Conservation (phyloP, 495 filamentous ascomycete genomes). For the Aspergillus bridgeri region DNA sequence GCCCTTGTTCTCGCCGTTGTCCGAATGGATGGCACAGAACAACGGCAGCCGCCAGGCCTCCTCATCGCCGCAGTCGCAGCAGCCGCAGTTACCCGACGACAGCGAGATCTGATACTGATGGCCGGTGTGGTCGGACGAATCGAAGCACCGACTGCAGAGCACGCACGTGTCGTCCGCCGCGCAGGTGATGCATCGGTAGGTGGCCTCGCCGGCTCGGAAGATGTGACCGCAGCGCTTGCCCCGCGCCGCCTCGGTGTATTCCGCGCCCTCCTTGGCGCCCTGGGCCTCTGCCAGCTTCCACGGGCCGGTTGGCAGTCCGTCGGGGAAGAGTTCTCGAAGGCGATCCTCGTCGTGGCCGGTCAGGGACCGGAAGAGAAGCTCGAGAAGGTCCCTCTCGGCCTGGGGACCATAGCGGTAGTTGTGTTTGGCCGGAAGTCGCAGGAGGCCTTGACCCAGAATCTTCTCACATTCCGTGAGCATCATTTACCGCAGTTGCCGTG, state of each 20-base stretch:
- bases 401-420: slow-evolving; percentile 67
- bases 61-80: slow-evolving; percentile 93
- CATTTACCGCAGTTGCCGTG: slow-evolving; percentile 22
- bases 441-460: slow-evolving; percentile 71
- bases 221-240: slow-evolving; percentile 98
- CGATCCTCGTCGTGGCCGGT: slow-evolving; percentile 68
- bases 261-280: slow-evolving; percentile 87
- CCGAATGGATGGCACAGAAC: slow-evolving; percentile 89
- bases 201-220: slow-evolving; percentile 86
- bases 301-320: slow-evolving; percentile 57
- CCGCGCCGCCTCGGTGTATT: slow-evolving; percentile 88
- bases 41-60: slow-evolving; percentile 89
- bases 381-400: slow-evolving; percentile 65
- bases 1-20: slow-evolving; percentile 52
- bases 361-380: slow-evolving; percentile 81
- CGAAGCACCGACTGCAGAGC: slow-evolving; percentile 87
- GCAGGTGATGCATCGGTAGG: slow-evolving; percentile 91
- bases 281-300: slow-evolving; percentile 83
- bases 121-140: slow-evolving; percentile 89
- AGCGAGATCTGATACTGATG: slow-evolving; percentile 85
- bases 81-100: slow-evolving; percentile 86
- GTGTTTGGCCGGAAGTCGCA: slow-evolving; percentile 65
- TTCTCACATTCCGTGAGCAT: slow-evolving; percentile 71
- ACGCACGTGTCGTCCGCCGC: slow-evolving; percentile 83
- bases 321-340: slow-evolving; percentile 73